Evolutionary conservation across 371 early-diverging fungal genomes (phyloP).

Genomic region (Chytridium lagenaria): DNA sequence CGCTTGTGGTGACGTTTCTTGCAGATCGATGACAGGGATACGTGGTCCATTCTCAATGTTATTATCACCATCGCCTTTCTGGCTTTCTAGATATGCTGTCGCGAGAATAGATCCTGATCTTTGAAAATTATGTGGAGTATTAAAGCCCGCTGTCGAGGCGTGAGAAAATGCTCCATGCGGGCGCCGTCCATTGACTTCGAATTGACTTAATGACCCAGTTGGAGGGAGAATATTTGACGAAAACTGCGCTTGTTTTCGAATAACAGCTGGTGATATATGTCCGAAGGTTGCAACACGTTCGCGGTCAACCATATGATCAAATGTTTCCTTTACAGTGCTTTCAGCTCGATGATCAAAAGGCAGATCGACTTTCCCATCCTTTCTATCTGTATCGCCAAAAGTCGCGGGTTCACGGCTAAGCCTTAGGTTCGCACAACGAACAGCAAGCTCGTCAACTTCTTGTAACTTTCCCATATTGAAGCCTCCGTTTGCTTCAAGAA

Average conservation of each 20-base stretch:
- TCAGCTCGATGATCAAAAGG: no score
- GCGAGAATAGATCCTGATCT: conserved; percentile 11
- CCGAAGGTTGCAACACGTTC: no score
- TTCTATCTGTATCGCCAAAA: no score
- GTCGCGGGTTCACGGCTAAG: no score
- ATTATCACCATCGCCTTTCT: background rate
- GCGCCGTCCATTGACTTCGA: background rate
- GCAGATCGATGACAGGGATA: conserved; percentile 8
- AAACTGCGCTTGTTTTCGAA: no score
- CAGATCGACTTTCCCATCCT: no score
- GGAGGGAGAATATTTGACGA: no score
- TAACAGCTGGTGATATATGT: no score
- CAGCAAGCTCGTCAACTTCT: conserved; percentile 29
- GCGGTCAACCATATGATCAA: no score
- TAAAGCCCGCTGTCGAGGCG: background rate
- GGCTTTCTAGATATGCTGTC: background rate
- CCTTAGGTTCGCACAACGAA: conserved; percentile 9
- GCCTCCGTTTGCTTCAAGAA: background rate
- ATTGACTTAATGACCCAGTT: no score
- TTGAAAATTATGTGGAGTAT: background rate
- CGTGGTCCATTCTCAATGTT: background rate
- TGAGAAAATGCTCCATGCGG: background rate
- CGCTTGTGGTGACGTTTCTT: background rate
- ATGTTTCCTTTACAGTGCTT: no score
- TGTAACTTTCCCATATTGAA: conserved; percentile 32